Base-by-base conservation (phyloP, 139 green algal species). In the Spirogloea muscicola region DNA sequence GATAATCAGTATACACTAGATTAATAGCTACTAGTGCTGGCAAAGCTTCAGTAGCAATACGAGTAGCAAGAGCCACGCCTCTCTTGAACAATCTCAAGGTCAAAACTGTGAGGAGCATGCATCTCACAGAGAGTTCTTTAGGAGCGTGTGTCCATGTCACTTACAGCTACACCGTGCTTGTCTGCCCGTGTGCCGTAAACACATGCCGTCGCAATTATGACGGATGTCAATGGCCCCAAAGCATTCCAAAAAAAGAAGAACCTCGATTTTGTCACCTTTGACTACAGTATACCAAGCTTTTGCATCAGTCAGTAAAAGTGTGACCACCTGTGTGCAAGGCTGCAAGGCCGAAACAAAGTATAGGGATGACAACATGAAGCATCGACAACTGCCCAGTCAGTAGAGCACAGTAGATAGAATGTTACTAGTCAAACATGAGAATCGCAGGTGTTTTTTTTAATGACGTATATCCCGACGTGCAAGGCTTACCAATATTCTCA, bases 171-270 rank as follows among this genome's bases (percentile, higher is more conserved):
- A 6, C 59, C 59, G 4, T 68, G 4, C 59, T 68, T 68, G 43
- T 68, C 59, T 31, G 59, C 9, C 29, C 59, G 9, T 13, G 59
- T 42, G 7, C 5, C 59, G 43, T 68, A 68, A 40, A 79, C 61
- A 74, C 25, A 49, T 3, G 57, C 25, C 31, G 70, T 73, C 13
- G 70, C 40, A 10, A 79, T 40, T 6, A 79, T 27, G 0, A 79
- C 70, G 10, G 42, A n/a, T 1, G 34, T 41, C 29, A 79, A 37
- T 25, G 70, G 70, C n/a, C 58, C 70, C 25, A 73, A 25, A 18
- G 64, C 68, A 57, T 72, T 73, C 29, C 75, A 49, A 44, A 61
- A 79, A 21, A 79, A 79, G 7, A 79, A 59, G 3, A 62, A 29
- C 39, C 61, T 79, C 7, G 38, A 25, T 44, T 78, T 78, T 6